phyloP scores from a whole-genome alignment of 73 alveolate species.

The Symbiodinium natans region DNA sequence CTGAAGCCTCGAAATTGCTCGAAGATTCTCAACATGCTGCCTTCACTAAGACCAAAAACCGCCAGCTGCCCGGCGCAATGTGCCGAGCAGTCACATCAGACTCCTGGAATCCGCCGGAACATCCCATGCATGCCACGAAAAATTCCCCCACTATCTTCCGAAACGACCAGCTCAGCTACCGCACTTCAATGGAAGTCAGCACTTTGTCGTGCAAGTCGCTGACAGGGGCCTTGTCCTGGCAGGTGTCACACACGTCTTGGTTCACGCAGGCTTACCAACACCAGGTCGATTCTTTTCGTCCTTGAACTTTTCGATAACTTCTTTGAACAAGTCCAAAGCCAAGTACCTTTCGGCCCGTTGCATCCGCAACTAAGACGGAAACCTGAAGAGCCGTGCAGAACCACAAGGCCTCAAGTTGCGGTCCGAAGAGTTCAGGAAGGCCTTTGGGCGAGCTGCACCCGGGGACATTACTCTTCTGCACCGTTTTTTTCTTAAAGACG shows the following conservation, averaged over 20 bases:
- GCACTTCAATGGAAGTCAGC: constrained; percentile 68
- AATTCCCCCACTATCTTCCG: neutral
- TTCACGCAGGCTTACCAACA: too few species aligned
- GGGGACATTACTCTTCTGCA: too few species aligned
- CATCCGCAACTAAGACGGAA: neutral
- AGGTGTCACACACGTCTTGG: too few species aligned
- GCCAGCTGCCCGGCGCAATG: constrained; percentile 17
- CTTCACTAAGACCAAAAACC: neutral
- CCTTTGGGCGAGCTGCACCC: too few species aligned
- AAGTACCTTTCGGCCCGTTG: neutral
- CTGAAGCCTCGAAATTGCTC: constrained; percentile 5
- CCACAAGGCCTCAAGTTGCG: constrained; percentile 28
- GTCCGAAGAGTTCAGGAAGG: constrained; percentile 81
- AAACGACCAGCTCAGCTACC: neutral
- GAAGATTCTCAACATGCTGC: neutral
- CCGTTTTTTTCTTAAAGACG: neutral
- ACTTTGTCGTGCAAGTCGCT: constrained; percentile 76
- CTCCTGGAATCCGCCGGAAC: constrained; percentile 32
- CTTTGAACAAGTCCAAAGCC: constrained; percentile 64
- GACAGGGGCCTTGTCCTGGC: constrained; percentile 37
- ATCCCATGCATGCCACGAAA: neutral
- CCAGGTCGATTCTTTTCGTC: too few species aligned
- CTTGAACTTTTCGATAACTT: constrained; percentile 84
- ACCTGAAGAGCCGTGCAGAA: neutral
- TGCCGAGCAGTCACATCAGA: constrained; percentile 67